Evolutionary conservation across 345 rosid species (phyloP).

Genomic region (Erysimum cheiranthoides): DNA sequence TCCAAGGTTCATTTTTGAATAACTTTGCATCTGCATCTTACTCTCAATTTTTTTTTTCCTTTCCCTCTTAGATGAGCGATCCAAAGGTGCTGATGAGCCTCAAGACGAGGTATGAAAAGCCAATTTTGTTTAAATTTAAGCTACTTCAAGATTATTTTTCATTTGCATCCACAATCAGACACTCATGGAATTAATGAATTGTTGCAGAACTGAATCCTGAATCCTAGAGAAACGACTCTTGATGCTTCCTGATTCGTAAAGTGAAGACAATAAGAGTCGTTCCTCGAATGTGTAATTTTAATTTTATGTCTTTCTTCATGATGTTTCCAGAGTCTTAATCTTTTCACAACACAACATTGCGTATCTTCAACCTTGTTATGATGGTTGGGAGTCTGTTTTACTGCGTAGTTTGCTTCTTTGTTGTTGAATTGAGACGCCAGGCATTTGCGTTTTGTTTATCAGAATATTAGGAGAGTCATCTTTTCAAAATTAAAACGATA

Average conservation of each 20-base stretch:
- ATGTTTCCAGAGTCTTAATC: conserved; percentile 22
- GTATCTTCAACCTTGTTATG: conserved; percentile 11
- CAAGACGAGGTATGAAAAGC: conserved; percentile 41
- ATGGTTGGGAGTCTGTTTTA: conserved; percentile 17
- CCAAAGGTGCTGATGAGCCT: conserved; percentile 43
- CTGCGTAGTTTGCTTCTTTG: conserved; percentile 23
- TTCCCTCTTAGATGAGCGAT: conserved; percentile 29
- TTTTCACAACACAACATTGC: conserved; percentile 18
- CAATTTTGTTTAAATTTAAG: background rate
- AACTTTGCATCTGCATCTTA: conserved; percentile 18
- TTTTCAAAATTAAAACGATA: background rate
- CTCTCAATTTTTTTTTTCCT: background rate
- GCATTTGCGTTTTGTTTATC: conserved; percentile 12
- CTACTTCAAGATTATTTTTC: background rate
- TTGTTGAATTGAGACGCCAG: conserved; percentile 27
- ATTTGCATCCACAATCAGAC: conserved; percentile 8
- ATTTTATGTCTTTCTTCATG: conserved; percentile 12
- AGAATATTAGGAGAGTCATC: background rate
- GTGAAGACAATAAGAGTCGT: conserved; percentile 15
- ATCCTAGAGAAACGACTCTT: conserved; percentile 30
- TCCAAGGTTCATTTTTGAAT: background rate
- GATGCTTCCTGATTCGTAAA: conserved; percentile 16
- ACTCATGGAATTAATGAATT: conserved; percentile 10
- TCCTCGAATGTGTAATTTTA: conserved; percentile 31
- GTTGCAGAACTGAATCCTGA: conserved; percentile 37